Base-by-base conservation (phyloP, 2,329 filamentous ascomycete species). In the Pseudogymnoascus sp. region DNA sequence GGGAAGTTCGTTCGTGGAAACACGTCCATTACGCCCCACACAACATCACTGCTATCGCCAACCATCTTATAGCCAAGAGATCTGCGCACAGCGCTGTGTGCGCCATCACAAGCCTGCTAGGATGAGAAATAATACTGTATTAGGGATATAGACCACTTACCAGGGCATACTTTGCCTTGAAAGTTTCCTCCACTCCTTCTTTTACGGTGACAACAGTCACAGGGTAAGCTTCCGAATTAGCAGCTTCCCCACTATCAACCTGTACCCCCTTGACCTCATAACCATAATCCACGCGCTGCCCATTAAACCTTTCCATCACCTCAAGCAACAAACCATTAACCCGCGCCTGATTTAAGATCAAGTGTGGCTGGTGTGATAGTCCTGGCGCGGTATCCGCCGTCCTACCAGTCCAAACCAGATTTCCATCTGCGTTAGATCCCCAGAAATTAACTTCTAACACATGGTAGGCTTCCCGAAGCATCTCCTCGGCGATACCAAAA, bases 1-100 rank as follows among this genome's bases (percentile, higher is more conserved):
- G 84, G 84, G 64, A 86, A 87, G 65, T 81, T 74, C 1, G 84
- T 86, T 33, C 50, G 50, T 12, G 50, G 50, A 25, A 81, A 80
- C 11, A 84, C 70, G 66, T 86, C 83, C 69, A 84, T 80, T 2
- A 84, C 81, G 0, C 38, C 84, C 85, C 78, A 85, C 63, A 85
- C 77, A 0, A 80, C 77, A 68, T 85, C 82, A 37, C 74, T 80
- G 62, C 77, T 81, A 68, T 85, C 83, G 33, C 83, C 85, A 0
- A 85, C 64, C 84, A 88, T 87, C 25, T 76, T 77, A 60, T 79
- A 80, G 2, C 80, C 79, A 3, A 83, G 74, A 0, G 78, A 77
- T 62, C 75, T 76, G 11, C 81, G 77, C 5, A 82, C 74, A 1
- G 73, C 72, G 59, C 78, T 81, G 65, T 83, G 81, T 0, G 81